Base-by-base conservation (phyloP, 179 eudicot genomes). In the Silene noctiflora region DNA sequence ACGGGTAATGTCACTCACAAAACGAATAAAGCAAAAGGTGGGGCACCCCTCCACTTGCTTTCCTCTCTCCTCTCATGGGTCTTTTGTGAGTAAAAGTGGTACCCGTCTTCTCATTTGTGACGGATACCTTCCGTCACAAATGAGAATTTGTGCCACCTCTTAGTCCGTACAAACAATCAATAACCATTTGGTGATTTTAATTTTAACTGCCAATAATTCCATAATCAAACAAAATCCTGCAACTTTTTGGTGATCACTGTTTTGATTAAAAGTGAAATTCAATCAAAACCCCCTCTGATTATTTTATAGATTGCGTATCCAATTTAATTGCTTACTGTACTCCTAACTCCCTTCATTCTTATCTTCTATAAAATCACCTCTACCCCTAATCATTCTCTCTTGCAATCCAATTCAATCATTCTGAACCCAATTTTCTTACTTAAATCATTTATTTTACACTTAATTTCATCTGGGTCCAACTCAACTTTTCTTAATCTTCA, bases 311-410 rank as follows among this genome's bases (percentile, higher is more conserved):
- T 64, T 64, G 31, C 68, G 68, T 64, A 27, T 64, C 68, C 16
- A 64, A 64, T 31, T 64, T 64, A 13, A 11, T 64, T 64, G 39
- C 39, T 64, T 25, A 64, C 42, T 6, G 17, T 24, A 25, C 67
- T 24, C 3, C 29, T 27, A 1, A 51, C 58, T 51, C 58, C 13
- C 3, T 48, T 27, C 35, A 14, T 64, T 25, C 35, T 64, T 64
- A 29, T 67, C 71, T 19, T 67, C 71, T 67, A 67, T 67, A 67
- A 67, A 67, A n/a, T 33, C 71, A 1, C 2, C 71, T 39, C 53
- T 33, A n/a, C 22, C 16, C 51, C 71, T 22, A 1, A 67, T 39
- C 0, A 67, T 35, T 33, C 48, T 67, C 20, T 35, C 24, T 27
- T 64, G 0, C 4, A 39, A 39, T 39, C 4, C 4, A 39, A 39